Evolutionary conservation across 805 yeast species (phyloP), one percentile per base, ranked within the genome.

Genomic region (Tetrapisispora phaffii): DNA sequence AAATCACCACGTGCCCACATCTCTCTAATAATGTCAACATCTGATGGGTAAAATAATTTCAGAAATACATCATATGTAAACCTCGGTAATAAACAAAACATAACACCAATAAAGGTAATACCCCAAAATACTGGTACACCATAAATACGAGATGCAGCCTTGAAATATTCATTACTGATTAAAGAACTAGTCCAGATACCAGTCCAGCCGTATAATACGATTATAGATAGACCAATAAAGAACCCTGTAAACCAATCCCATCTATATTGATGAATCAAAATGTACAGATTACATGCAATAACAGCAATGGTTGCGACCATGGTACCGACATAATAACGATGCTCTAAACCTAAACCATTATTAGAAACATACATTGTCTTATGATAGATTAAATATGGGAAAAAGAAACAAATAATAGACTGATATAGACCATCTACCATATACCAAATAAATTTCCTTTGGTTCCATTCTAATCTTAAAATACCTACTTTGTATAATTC

Each of bases 371-470:
- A 52, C 37, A 70, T 72, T 32, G 66, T 68, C 43, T 61, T 63
- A 51, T 66, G 65, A 50, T 70, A 77, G 9, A 74, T 47, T 51
- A 79, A 68, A 58, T 79, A 82, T 9, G 93, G 90, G 73, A 80
- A 82, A 66, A 79, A 85, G 67, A 76, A 85, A 13, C 84, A 72
- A 36, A 85, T 73, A 21, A 77, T 71, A 0, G 89, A 81, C 60
- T 85, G 94, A 58, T 83, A 85, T n/a, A 80, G 51, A 13, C 89
- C 94, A 65, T 85, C 95, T 39, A 73, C 41, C 87, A 84, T 80
- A 58, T 85, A 85, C 73, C 75, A 73, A 66, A 76, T 69, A 52
- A 85, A 84, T 59, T 85, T 84, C 40, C 55, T 61, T 60, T 77
- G 75, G 8, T 77, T 75, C 85, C 87, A 85, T 57, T 85, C 94